A percentile compares a stretch with the other conserved stretches of the same genome.
Conservation (phyloP, 1,139 yeast species). For the Groenewaldozyma auringiensis region DNA sequence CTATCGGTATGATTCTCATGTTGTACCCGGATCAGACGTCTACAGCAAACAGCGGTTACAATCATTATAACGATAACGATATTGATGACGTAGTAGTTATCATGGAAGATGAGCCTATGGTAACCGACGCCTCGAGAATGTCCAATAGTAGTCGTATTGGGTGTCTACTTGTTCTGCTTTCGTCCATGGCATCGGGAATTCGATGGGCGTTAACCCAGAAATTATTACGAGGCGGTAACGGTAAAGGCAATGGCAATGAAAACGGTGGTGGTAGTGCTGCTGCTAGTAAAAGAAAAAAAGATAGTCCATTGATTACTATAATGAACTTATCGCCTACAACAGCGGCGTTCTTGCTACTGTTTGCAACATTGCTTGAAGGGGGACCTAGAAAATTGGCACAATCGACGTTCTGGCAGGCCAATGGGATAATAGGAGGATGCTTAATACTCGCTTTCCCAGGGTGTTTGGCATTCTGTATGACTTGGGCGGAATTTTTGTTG, state of each 20-base stretch:
- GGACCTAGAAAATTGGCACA: slow-evolving; percentile 48
- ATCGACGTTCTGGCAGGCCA: slow-evolving; percentile 56
- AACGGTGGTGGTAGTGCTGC: background rate
- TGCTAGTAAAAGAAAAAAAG: background rate
- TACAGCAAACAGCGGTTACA: background rate
- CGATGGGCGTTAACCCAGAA: slow-evolving; percentile 94
- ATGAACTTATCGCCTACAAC: slow-evolving; percentile 79
- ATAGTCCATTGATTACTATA: slow-evolving; percentile 76
- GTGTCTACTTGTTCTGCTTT: slow-evolving; percentile 60
- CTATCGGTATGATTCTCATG: slow-evolving; percentile 80
- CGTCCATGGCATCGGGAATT: slow-evolving; percentile 78
- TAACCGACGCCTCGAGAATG: slow-evolving; percentile 43
- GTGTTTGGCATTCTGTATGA: slow-evolving; percentile 79
- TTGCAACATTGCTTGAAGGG: slow-evolving; percentile 60
- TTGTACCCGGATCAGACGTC: background rate
- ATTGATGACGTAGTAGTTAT: background rate
- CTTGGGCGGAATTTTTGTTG: slow-evolving; percentile 78
- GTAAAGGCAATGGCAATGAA: background rate
- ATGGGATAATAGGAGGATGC: slow-evolving; percentile 50
- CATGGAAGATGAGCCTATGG: slow-evolving; percentile 43
- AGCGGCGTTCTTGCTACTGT: slow-evolving; percentile 51
- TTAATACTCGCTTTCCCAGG: slow-evolving; percentile 71
- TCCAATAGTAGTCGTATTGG: slow-evolving; percentile 45
- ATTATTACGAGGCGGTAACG: slow-evolving; percentile 35
- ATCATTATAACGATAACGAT: background rate